These are phyloP conservation scores for Cordyceps fumosorosea DNA, from an alignment of 2,329 filamentous ascomycete species.

Conservation along the genomic window DNA sequence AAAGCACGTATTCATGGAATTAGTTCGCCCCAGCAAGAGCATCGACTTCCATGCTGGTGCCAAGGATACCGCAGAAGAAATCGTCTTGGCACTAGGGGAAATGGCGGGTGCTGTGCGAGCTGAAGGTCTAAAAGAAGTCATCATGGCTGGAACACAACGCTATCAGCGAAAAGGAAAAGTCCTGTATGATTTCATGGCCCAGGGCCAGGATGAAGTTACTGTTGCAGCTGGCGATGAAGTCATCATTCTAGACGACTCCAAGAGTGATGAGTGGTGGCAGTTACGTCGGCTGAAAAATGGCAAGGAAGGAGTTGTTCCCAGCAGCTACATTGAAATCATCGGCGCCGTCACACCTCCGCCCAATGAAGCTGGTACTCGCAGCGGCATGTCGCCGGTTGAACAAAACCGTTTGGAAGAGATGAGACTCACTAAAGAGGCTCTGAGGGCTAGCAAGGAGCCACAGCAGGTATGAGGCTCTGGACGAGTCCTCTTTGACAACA, in stretches of 20 bases:
- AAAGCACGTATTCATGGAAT: slow-evolving; percentile 93
- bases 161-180: slow-evolving; percentile 76
- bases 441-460: slow-evolving; percentile 54
- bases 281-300: slow-evolving; percentile 84
- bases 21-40: slow-evolving; percentile 87
- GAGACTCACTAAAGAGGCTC: slow-evolving; percentile 72
- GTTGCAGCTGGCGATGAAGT: slow-evolving; percentile 89
- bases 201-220: slow-evolving; percentile 93
- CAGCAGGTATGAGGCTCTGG: slow-evolving; percentile 61
- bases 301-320: slow-evolving; percentile 91
- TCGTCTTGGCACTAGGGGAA: slow-evolving; percentile 81
- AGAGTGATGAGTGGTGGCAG: slow-evolving; percentile 98
- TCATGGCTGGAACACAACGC: slow-evolving; percentile 67
- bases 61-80: slow-evolving; percentile 94
- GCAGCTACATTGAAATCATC: slow-evolving; percentile 88
- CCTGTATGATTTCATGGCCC: slow-evolving; percentile 93
- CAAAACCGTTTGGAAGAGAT: slow-evolving; percentile 76
- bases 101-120: slow-evolving; percentile 78
- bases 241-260: slow-evolving; percentile 77
- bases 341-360: slow-evolving; percentile 53
- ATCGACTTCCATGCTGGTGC: slow-evolving; percentile 95
- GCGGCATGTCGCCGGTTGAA: slow-evolving; percentile 60
- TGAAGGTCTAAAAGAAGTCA: slow-evolving; percentile 78
- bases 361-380: slow-evolving; percentile 43
- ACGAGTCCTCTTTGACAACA: slow-evolving; percentile 31